Evolutionary conservation across 805 yeast species (phyloP).

Genomic region (Wickerhamiella spandovensis): DNA sequence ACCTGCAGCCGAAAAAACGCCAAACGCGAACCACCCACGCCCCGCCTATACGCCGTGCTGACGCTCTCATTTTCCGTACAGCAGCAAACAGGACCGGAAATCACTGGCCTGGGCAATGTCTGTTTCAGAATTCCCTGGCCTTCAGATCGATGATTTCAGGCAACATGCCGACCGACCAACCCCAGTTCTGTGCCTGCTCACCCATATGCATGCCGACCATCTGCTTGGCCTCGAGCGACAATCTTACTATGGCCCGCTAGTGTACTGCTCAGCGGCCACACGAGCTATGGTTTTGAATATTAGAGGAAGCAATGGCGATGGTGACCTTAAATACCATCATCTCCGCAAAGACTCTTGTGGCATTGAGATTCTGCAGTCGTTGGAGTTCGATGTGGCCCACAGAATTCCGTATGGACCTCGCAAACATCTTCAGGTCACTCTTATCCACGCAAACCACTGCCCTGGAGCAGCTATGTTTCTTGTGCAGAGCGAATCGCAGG

Average conservation of each 20-base stretch:
- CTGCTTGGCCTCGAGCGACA: slow-evolving; percentile 32
- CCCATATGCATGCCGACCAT: slow-evolving; percentile 47
- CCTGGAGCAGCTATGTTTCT: slow-evolving; percentile 47
- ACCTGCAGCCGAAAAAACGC: neutral
- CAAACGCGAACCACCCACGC: neutral
- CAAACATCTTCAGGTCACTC: slow-evolving; percentile 26
- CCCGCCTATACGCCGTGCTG: neutral
- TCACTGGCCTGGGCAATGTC: slow-evolving; percentile 5
- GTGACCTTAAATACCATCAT: slow-evolving; percentile 16
- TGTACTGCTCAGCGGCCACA: slow-evolving; percentile 38
- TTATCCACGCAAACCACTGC: slow-evolving; percentile 43
- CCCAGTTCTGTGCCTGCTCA: slow-evolving; percentile 27
- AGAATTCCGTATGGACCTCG: slow-evolving; percentile 9
- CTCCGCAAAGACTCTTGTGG: slow-evolving; percentile 16
- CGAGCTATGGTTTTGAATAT: slow-evolving; percentile 17
- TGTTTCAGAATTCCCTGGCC: slow-evolving; percentile 35
- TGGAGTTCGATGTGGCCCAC: slow-evolving; percentile 11
- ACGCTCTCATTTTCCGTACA: too few relatives aligned
- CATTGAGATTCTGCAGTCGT: slow-evolving; percentile 12
- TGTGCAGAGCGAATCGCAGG: slow-evolving; percentile 24
- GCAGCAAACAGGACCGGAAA: too few relatives aligned
- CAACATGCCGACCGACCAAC: slow-evolving; percentile 7
- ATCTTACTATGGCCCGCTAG: slow-evolving; percentile 27
- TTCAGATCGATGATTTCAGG: slow-evolving; percentile 28
- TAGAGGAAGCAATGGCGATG: slow-evolving; percentile 12